phyloP scores from a whole-genome alignment of 345 rosid genomes.

The Pelargonium nanum region DNA sequence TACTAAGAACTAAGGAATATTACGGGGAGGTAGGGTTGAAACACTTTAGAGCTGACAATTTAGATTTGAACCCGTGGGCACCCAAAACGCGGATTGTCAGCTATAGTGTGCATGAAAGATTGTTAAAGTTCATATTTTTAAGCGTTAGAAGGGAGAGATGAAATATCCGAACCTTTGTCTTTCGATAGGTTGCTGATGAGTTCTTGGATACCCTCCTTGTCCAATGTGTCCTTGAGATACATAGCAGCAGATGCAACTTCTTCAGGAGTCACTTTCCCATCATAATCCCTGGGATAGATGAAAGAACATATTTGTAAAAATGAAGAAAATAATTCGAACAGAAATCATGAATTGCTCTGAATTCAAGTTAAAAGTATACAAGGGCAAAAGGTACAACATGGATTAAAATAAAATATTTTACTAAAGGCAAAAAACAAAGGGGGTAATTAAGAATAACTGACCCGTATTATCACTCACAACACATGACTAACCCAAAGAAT shows the following conservation, averaged over 20 bases:
- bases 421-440: neutral
- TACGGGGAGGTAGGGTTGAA: too few species aligned
- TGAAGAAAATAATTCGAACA: neutral
- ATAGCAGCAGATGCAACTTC: slow-evolving; percentile 88
- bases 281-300: slow-evolving; percentile 56
- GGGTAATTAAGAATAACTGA: neutral
- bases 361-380: neutral
- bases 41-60: too few species aligned
- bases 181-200: slow-evolving; percentile 80
- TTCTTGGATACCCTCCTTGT: slow-evolving; percentile 84
- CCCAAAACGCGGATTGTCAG: too few species aligned
- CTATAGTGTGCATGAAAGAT: neutral
- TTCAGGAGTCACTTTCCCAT: slow-evolving; percentile 87
- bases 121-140: neutral
- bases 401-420: too few species aligned
- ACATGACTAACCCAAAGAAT: neutral
- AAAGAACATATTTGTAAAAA: too few species aligned
- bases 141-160: neutral
- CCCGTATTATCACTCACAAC: neutral
- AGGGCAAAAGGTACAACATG: too few species aligned
- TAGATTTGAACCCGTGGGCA: too few species aligned
- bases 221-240: slow-evolving; percentile 74
- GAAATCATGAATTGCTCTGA: neutral
- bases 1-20: too few species aligned
- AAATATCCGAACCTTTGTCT: slow-evolving; percentile 45